A percentile compares a stretch with the other conserved stretches of the same genome.
Conservation (phyloP, 371 early-diverging fungal species). For the Rhizopus sp. region DNA sequence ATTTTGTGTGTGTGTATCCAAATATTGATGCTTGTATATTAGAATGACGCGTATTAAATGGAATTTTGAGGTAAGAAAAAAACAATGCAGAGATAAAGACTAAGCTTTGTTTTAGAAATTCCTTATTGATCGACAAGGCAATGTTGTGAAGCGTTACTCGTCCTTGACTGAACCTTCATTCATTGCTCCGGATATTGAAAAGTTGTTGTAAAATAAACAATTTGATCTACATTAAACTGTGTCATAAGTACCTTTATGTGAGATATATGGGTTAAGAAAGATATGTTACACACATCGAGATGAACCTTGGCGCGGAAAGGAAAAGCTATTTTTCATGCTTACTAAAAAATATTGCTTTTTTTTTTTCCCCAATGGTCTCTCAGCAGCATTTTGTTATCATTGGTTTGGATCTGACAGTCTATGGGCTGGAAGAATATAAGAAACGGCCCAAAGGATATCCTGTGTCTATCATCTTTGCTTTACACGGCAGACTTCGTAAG, state of each 20-base stretch:
- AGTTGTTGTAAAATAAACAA: conserved; percentile 34
- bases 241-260: neutral
- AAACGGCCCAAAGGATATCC: conserved; percentile 11
- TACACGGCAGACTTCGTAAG: conserved; percentile 50
- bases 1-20: neutral
- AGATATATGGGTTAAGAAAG: too few species aligned
- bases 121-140: conserved; percentile 66
- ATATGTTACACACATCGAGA: too few species aligned
- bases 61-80: conserved; percentile 64
- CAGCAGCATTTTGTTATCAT: conserved; percentile 18
- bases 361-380: conserved; percentile 9
- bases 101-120: conserved; percentile 53
- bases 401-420: conserved; percentile 36
- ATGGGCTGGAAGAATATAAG: conserved; percentile 46
- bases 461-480: conserved; percentile 43
- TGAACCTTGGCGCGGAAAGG: too few species aligned
- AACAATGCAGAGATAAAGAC: neutral
- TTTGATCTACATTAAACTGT: neutral
- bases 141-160: conserved; percentile 59
- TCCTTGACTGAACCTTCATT: conserved; percentile 54
- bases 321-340: neutral
- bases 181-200: conserved; percentile 52
- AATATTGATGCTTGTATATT: conserved; percentile 2
- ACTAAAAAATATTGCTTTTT: neutral
- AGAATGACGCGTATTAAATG: conserved; percentile 72